A percentile compares a stretch with the other conserved stretches of the same genome.
Conservation (phyloP, 2,329 filamentous ascomycete genomes). For the Myotisia sp. region DNA sequence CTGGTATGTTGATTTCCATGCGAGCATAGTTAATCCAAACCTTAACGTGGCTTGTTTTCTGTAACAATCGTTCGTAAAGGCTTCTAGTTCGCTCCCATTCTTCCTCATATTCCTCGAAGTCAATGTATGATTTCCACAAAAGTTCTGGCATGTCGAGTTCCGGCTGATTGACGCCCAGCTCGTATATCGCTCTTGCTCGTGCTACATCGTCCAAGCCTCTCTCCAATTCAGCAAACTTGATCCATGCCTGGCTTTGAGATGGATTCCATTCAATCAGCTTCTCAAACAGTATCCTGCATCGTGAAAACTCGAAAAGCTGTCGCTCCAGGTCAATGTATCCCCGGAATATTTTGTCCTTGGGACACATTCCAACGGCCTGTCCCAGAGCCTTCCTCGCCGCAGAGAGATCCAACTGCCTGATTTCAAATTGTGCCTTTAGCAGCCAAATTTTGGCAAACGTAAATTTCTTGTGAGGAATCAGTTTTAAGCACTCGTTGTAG, state of each 20-base stretch:
- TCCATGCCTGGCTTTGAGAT: conserved; percentile 85
- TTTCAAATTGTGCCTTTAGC: conserved; percentile 81
- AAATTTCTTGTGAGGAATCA: conserved; percentile 92
- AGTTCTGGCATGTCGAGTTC: conserved; percentile 93
- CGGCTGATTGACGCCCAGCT: conserved; percentile 70
- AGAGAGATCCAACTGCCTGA: conserved; percentile 69
- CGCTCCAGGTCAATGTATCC: conserved; percentile 88
- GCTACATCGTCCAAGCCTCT: conserved; percentile 80
- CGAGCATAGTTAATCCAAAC: conserved; percentile 99
- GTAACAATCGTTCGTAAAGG: conserved; percentile 77
- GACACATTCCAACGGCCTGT: conserved; percentile 80
- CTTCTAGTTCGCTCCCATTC: conserved; percentile 71
- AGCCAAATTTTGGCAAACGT: conserved; percentile 97
- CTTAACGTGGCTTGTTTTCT: conserved; percentile 97
- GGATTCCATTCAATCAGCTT: conserved; percentile 91
- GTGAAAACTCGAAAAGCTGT: conserved; percentile 83
- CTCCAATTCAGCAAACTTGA: conserved; percentile 88
- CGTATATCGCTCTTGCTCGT: conserved; percentile 77
- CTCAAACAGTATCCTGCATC: conserved; percentile 81
- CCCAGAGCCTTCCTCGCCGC: conserved; percentile 79
- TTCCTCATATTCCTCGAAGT: conserved; percentile 92
- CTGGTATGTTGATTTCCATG: conserved; percentile 89
- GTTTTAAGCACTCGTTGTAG: conserved; percentile 71
- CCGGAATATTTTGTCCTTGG: conserved; percentile 88
- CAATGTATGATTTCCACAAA: conserved; percentile 95